These are phyloP conservation scores for Lanmaoa rubissima DNA, from an alignment of 768 basidiomycete genomes.

Conservation along the genomic window DNA sequence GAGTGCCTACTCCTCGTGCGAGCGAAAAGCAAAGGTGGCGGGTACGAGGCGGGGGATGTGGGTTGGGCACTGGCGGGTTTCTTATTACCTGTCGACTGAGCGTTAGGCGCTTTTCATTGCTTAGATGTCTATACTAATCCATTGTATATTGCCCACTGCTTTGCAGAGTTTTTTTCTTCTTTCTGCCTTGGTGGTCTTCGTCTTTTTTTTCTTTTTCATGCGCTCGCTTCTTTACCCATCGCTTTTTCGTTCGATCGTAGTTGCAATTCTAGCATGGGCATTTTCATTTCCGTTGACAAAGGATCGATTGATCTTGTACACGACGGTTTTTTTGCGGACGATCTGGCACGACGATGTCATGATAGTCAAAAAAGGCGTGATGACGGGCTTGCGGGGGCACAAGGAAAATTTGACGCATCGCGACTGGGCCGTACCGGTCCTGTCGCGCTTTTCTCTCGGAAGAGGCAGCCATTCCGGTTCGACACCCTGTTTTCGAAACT, in stretches of 20 bases:
- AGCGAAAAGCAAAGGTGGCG: slow-evolving; percentile 34
- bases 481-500: no score
- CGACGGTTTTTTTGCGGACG: neutral
- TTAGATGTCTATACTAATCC: slow-evolving; percentile 13
- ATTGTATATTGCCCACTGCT: slow-evolving; percentile 2
- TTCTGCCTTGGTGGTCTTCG: neutral
- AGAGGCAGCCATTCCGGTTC: no score
- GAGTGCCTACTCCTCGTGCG: slow-evolving; percentile 78
- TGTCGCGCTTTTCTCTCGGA: no score
- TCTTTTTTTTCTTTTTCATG: neutral
- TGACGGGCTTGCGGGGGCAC: no score
- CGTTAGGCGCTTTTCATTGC: neutral
- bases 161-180: neutral
- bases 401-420: no score
- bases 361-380: no score
- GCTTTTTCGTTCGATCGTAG: neutral
- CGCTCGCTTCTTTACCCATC: no score
- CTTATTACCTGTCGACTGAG: slow-evolving; percentile 55
- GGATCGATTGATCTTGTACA: neutral
- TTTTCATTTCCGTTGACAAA: neutral
- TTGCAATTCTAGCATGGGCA: neutral
- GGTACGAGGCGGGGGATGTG: slow-evolving; percentile 42
- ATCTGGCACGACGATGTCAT: neutral
- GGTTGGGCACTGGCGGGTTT: slow-evolving; percentile 87
- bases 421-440: no score